A percentile compares a stretch with the other conserved stretches of the same genome.
These are phyloP conservation scores for Pachyrhizus erosus DNA, from an alignment of 306 rosid genomes.

Conservation along the genomic window DNA sequence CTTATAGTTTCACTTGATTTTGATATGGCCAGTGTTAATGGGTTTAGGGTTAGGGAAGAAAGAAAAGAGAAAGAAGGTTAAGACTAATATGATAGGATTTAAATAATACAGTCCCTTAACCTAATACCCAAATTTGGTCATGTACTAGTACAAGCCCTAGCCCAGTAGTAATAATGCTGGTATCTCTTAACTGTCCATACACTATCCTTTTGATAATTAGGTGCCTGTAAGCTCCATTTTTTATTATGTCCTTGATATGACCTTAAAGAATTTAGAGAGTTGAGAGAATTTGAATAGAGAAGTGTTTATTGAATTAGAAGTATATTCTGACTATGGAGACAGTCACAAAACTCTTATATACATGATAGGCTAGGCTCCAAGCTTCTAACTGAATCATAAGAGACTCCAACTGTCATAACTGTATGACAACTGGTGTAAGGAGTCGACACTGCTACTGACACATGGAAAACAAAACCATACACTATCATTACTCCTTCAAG, in stretches of 20 bases:
- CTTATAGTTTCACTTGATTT: neutral
- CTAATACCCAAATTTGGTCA: neutral
- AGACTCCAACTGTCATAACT: no score
- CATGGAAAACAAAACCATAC: neutral
- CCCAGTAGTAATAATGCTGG: neutral
- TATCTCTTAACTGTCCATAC: neutral
- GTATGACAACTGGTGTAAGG: neutral
- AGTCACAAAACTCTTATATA: no score
- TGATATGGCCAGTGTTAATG: neutral
- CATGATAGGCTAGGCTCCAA: no score
- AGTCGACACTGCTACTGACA: neutral
- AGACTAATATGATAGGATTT: neutral
- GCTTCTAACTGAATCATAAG: no score
- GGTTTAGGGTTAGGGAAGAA: constrained; percentile 14
- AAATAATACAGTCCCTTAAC: neutral
- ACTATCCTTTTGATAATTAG: neutral
- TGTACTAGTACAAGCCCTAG: neutral
- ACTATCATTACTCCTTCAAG: neutral
- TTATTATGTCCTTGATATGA: neutral
- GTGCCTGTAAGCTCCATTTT: neutral
- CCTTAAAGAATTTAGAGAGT: neutral
- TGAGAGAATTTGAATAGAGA: neutral
- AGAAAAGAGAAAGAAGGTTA: neutral
- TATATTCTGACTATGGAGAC: no score
- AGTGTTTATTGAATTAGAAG: no score